These are phyloP conservation scores for Corrigiola litoralis DNA, from an alignment of 179 eudicot species.

Conservation along the genomic window DNA sequence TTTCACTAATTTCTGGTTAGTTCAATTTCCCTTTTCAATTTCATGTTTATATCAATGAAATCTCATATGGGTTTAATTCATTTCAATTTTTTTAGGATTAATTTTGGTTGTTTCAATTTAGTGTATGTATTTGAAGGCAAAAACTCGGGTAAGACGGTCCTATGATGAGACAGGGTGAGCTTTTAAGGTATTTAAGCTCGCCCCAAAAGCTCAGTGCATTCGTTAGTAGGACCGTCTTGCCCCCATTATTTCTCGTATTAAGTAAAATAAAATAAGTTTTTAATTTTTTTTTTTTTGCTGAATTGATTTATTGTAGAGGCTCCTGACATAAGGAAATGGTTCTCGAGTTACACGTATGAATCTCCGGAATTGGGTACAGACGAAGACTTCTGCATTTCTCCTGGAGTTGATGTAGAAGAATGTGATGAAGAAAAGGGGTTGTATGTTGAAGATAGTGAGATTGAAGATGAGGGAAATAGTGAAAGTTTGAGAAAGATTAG, in stretches of 20 bases:
- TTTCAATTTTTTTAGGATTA: background rate
- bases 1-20: constrained; percentile 23
- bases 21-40: background rate
- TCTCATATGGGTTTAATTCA: background rate
- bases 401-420: constrained; percentile 3
- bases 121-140: too few species aligned
- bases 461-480: constrained; percentile 18
- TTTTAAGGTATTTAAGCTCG: too few species aligned
- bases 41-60: background rate
- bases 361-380: constrained; percentile 49
- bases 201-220: too few species aligned
- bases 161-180: too few species aligned
- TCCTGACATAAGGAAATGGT: constrained; percentile 59
- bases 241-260: background rate
- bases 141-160: too few species aligned
- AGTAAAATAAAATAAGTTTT: background rate
- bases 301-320: constrained; percentile 39
- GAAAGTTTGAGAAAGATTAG: constrained; percentile 6
- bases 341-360: constrained; percentile 66
- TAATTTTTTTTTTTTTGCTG: background rate
- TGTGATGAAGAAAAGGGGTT: constrained; percentile 22
- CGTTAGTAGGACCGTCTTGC: too few species aligned
- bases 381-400: constrained; percentile 34
- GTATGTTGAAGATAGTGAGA: constrained; percentile 33
- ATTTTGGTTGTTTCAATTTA: background rate